phyloP scores from a whole-genome alignment of 768 basidiomycete genomes.

The Suillus brevipes region DNA sequence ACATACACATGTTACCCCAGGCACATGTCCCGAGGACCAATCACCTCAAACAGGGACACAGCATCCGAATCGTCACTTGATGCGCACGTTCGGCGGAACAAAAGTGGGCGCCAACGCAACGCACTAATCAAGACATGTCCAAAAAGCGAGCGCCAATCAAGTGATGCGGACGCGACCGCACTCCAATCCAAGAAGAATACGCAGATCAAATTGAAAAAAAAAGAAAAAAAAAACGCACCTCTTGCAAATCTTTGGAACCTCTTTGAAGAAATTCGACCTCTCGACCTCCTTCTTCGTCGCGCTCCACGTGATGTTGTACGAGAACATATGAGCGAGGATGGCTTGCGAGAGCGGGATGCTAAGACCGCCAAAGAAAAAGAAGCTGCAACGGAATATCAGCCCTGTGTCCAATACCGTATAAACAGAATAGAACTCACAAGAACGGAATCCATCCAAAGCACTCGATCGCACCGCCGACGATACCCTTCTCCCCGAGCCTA shows the following conservation, averaged over 20 bases:
- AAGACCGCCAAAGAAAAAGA: slow-evolving; percentile 61
- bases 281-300: slow-evolving; percentile 82
- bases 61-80: background rate
- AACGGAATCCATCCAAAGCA: slow-evolving; percentile 35
- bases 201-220: background rate
- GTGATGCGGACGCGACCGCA: background rate
- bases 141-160: background rate
- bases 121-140: slow-evolving; percentile 9
- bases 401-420: too few relatives aligned
- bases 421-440: slow-evolving; percentile 29
- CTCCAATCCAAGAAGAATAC: background rate
- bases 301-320: slow-evolving; percentile 59
- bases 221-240: slow-evolving; percentile 18
- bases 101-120: slow-evolving; percentile 28
- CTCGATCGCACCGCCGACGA: slow-evolving; percentile 27
- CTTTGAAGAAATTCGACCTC: slow-evolving; percentile 86
- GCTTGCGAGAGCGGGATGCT: slow-evolving; percentile 54
- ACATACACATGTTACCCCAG: background rate
- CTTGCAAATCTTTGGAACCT: slow-evolving; percentile 80
- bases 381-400: slow-evolving; percentile 12
- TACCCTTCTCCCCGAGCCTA: slow-evolving; percentile 49
- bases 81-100: background rate
- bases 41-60: slow-evolving; percentile 23
- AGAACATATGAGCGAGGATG: slow-evolving; percentile 55
- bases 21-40: background rate